Evolutionary conservation across 495 filamentous ascomycete species (phyloP).

Genomic region (Hypoxylon fragiforme): DNA sequence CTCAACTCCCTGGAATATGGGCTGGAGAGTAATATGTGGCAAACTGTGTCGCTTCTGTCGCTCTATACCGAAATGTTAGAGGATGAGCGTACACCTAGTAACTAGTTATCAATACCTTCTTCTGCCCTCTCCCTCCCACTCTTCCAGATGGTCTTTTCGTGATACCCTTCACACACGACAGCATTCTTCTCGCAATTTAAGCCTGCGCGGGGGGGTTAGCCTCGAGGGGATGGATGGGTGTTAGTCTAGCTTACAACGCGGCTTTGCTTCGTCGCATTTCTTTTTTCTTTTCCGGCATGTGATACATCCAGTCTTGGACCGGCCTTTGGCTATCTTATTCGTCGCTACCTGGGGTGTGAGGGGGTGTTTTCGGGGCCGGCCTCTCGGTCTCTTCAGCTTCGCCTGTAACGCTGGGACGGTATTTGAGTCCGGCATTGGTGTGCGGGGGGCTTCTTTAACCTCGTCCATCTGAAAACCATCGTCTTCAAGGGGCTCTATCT

Average conservation of each 20-base stretch:
- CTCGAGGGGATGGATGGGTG: background rate
- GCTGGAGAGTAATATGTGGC: conserved; percentile 67
- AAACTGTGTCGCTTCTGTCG: conserved; percentile 47
- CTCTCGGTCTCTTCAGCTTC: conserved; percentile 64
- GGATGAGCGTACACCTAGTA: conserved; percentile 29
- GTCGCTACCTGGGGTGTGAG: conserved; percentile 51
- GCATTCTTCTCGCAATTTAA: conserved; percentile 93
- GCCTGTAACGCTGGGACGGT: conserved; percentile 27
- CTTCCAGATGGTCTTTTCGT: conserved; percentile 85
- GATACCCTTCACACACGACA: conserved; percentile 89
- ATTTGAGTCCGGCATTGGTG: conserved; percentile 30
- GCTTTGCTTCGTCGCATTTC: conserved; percentile 97
- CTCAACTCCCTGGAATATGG: conserved; percentile 84
- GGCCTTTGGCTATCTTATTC: conserved; percentile 78
- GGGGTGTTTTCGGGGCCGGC: conserved; percentile 84
- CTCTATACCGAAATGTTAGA: conserved; percentile 46
- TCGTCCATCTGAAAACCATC: conserved; percentile 52
- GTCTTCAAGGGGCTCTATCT: conserved; percentile 53
- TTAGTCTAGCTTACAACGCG: conserved; percentile 63
- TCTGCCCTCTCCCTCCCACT: conserved; percentile 76
- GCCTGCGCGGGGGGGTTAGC: conserved; percentile 56
- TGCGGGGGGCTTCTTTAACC: conserved; percentile 47
- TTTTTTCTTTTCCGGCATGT: conserved; percentile 92
- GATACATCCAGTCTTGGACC: conserved; percentile 92
- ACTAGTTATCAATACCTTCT: conserved; percentile 60